Conservation (phyloP, 2,329 filamentous ascomycete genomes). For the Exophiala mesophila region DNA sequence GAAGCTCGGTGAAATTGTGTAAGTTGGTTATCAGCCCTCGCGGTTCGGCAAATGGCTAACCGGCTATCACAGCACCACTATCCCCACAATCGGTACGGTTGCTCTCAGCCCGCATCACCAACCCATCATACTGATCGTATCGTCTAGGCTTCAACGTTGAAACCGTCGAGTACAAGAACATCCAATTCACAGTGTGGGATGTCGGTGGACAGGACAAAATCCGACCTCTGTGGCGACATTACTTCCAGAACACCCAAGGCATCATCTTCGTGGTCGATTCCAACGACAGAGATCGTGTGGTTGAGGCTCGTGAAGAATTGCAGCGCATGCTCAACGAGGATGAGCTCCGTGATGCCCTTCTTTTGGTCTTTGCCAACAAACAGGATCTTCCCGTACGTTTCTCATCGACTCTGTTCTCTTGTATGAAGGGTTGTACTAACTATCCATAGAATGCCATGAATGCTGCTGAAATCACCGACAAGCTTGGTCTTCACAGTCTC, state of each 20-base stretch:
- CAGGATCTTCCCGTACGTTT: constrained; percentile 90
- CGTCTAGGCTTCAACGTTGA: constrained; percentile 92
- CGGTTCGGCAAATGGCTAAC: constrained; percentile 8
- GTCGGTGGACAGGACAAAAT: constrained; percentile 99
- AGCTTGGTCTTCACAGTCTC: constrained; percentile 98
- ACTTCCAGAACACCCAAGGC: constrained; percentile 99
- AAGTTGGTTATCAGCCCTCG: constrained; percentile 9
- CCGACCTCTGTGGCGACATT: constrained; percentile 97
- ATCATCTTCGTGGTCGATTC: constrained; percentile 99
- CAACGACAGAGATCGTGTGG: constrained; percentile 97
- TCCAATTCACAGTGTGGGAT: constrained; percentile 99
- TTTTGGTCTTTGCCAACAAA: constrained; percentile 99
- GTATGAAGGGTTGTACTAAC: constrained; percentile 6
- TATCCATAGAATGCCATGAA: constrained; percentile 88
- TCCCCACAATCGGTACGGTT: constrained; percentile 83
- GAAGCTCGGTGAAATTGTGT: constrained; percentile 68
- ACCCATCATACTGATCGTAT: constrained; percentile 13
- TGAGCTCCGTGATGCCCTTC: constrained; percentile 93
- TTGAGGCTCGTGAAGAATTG: constrained; percentile 93
- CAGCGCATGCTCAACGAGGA: constrained; percentile 99
- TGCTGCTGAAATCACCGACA: constrained; percentile 99
- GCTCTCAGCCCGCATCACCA: constrained; percentile 7
- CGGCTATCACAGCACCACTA: constrained; percentile 79
- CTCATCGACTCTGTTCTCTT: constrained; percentile 6
- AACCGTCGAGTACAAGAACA: constrained; percentile 99